Percentiles rank a stretch among this genome's conserved stretches.
phyloP scores from a whole-genome alignment of 345 rosid species.

The Populus deltoides region DNA sequence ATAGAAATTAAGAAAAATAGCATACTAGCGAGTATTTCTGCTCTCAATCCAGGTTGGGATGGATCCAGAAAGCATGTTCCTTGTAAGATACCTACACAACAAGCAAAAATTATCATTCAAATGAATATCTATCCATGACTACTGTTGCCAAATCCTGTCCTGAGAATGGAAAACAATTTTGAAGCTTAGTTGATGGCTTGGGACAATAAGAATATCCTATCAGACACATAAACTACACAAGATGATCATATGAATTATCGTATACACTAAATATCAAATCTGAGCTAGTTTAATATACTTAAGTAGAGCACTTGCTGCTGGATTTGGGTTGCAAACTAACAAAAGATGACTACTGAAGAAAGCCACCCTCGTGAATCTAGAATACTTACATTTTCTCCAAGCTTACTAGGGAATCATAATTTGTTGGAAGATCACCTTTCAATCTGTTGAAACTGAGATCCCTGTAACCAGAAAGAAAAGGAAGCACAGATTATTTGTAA shows the following conservation, averaged over 20 bases:
- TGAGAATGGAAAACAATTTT: neutral
- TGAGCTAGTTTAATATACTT: no score
- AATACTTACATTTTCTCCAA: constrained; percentile 16
- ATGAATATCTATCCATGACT: neutral
- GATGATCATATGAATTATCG: neutral
- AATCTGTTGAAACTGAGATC: constrained; percentile 18
- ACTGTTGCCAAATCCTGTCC: neutral
- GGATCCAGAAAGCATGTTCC: constrained; percentile 14
- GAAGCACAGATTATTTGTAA: no score
- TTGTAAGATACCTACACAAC: constrained; percentile 10
- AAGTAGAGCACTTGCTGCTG: no score
- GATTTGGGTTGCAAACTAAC: no score
- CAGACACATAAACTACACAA: neutral
- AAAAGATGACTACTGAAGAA: no score
- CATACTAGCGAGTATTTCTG: constrained; percentile 9
- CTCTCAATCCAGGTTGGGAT: constrained; percentile 8
- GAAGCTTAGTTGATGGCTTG: neutral
- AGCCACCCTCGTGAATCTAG: neutral
- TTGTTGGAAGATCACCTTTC: constrained; percentile 4
- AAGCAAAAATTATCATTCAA: neutral
- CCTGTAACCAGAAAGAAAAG: neutral
- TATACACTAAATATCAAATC: no score
- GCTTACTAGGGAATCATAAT: neutral
- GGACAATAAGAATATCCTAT: no score
- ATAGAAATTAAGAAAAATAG: neutral